phyloP scores from a whole-genome alignment of 2,329 filamentous ascomycete genomes.

The Epichloe baconii region DNA sequence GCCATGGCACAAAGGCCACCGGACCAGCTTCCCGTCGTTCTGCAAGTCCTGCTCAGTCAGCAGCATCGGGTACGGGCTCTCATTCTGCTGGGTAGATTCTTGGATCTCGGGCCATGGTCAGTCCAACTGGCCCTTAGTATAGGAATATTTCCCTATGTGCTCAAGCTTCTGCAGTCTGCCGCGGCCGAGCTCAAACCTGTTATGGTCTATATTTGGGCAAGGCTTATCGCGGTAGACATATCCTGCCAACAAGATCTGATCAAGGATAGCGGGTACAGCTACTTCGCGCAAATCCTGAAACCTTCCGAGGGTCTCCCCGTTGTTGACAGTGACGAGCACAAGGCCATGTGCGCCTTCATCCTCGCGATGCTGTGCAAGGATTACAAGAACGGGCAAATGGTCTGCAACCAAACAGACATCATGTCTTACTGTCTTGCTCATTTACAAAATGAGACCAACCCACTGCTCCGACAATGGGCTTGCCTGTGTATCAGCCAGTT shows the following conservation, averaged over 20 bases:
- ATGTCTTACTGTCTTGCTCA: constrained; percentile 80
- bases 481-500: constrained; percentile 91
- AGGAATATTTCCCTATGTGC: constrained; percentile 96
- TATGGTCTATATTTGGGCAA: constrained; percentile 99
- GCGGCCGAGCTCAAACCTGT: constrained; percentile 91
- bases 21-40: constrained; percentile 88
- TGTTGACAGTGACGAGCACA: constrained; percentile 82
- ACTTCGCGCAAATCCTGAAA: constrained; percentile 88
- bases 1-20: constrained; percentile 77
- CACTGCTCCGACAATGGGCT: constrained; percentile 84
- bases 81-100: constrained; percentile 81
- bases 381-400: constrained; percentile 81
- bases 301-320: constrained; percentile 73
- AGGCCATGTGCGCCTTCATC: constrained; percentile 98
- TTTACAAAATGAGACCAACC: constrained; percentile 74
- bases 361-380: constrained; percentile 94
- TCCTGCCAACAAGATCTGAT: constrained; percentile 87
- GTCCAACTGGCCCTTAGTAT: constrained; percentile 97
- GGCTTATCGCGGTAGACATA: constrained; percentile 87
- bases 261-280: constrained; percentile 94
- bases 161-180: constrained; percentile 90
- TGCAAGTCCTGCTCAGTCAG: constrained; percentile 91
- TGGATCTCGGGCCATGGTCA: constrained; percentile 94
- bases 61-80: constrained; percentile 84
- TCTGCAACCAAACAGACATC: constrained; percentile 81